A percentile compares a stretch with the other conserved stretches of the same genome.
Evolutionary conservation across 2,329 filamentous ascomycete genomes (phyloP).

Genomic region (Hymenoscyphus linearis): DNA sequence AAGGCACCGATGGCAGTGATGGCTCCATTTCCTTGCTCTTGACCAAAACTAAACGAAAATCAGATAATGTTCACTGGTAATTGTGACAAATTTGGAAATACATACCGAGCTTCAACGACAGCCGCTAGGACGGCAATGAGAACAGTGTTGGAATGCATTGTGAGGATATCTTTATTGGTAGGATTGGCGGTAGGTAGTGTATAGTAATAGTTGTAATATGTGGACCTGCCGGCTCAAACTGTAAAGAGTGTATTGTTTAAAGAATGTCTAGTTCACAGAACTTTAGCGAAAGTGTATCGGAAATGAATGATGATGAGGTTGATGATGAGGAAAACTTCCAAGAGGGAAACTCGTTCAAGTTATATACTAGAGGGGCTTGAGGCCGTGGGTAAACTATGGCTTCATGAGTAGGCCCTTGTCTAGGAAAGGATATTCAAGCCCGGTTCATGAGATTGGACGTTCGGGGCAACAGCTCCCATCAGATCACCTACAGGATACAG

Average conservation of each 20-base stretch:
- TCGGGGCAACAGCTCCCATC: not conserved
- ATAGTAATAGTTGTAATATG: constrained; percentile 8
- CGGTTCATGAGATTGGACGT: not conserved
- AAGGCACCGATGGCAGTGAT: constrained; percentile 51
- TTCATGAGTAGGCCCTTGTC: not conserved
- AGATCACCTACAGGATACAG: not conserved
- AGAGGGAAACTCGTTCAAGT: not conserved
- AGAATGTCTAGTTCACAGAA: constrained; percentile 31
- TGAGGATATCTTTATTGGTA: constrained; percentile 3
- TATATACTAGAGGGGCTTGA: not conserved
- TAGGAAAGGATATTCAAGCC: not conserved
- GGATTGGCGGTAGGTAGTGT: constrained; percentile 7
- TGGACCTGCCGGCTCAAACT: constrained; percentile 25
- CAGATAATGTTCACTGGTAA: not conserved
- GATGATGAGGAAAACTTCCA: constrained; percentile 1
- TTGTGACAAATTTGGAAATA: not conserved
- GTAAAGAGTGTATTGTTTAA: constrained; percentile 19
- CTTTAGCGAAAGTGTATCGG: constrained; percentile 24
- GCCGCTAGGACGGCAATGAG: constrained; percentile 11
- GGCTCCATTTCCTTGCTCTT: constrained; percentile 50
- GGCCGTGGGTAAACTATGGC: not conserved
- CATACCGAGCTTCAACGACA: constrained; percentile 30
- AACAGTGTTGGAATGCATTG: constrained; percentile 7
- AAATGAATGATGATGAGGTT: constrained; percentile 9
- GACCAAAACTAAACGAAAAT: constrained; percentile 45